These are phyloP conservation scores for Pseudogymnoascus pannorum DNA, from an alignment of 2,329 filamentous ascomycete genomes.

Conservation along the genomic window DNA sequence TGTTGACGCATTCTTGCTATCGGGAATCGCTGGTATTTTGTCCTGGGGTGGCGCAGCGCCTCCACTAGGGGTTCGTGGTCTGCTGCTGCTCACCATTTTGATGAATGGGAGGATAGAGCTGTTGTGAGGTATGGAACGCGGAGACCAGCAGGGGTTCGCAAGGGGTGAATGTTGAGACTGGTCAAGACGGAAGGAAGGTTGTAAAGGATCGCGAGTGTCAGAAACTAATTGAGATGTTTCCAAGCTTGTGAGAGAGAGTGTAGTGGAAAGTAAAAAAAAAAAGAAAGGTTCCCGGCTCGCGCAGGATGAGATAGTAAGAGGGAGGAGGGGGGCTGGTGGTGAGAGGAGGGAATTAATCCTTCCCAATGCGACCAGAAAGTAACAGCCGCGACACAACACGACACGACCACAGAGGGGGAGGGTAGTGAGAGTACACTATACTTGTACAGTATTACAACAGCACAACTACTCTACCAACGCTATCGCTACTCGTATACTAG, in stretches of 20 bases:
- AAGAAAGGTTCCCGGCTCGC: not conserved
- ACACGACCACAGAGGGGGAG: not conserved
- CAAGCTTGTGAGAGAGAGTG: not conserved
- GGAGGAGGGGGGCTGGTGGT: not conserved
- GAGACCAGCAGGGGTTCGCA: not conserved
- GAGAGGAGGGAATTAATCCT: slow-evolving; percentile 7
- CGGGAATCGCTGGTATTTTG: slow-evolving; percentile 29
- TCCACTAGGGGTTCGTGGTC: slow-evolving; percentile 32
- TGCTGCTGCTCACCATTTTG: slow-evolving; percentile 27
- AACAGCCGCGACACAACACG: not conserved
- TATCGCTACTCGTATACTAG: too few relatives aligned
- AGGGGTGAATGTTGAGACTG: not conserved
- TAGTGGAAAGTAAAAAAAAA: not conserved
- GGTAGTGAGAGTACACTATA: too few relatives aligned
- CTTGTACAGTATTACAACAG: too few relatives aligned
- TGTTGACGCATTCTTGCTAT: slow-evolving; percentile 27
- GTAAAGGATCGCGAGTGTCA: not conserved
- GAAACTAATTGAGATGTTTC: slow-evolving; percentile 3
- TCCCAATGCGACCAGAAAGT: slow-evolving; percentile 4
- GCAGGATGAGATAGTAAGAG: not conserved
- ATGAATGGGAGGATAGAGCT: slow-evolving; percentile 20
- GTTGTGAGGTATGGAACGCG: slow-evolving; percentile 2
- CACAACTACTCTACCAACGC: too few relatives aligned
- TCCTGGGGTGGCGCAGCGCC: slow-evolving; percentile 27
- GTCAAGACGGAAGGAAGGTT: not conserved